Evolutionary conservation across 2,329 filamentous ascomycete species (phyloP).

Genomic region (Cadophora sp.): DNA sequence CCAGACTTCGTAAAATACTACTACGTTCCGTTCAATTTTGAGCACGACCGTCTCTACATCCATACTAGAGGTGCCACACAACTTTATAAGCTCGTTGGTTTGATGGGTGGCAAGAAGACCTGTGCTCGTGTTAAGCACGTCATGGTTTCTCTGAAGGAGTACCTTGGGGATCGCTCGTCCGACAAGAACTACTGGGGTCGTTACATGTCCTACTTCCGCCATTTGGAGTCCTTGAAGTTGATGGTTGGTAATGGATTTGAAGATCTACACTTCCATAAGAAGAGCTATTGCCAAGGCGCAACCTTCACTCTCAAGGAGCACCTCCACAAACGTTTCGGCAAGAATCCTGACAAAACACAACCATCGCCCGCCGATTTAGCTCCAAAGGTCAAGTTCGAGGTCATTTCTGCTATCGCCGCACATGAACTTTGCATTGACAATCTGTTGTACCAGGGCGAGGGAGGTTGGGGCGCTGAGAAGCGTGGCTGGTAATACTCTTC

Average conservation of each 20-base stretch:
- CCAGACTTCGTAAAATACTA: neutral
- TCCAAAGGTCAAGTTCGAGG: neutral
- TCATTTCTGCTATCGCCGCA: neutral
- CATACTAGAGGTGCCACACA: slow-evolving; percentile 13
- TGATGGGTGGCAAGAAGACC: slow-evolving; percentile 6
- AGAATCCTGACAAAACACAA: neutral
- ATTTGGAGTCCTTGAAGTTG: slow-evolving; percentile 7
- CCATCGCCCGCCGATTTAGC: neutral
- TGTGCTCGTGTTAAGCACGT: slow-evolving; percentile 17
- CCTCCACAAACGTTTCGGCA: neutral
- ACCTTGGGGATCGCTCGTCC: neutral
- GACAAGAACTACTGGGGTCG: neutral
- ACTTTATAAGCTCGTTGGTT: slow-evolving; percentile 5
- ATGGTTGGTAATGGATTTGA: slow-evolving; percentile 4
- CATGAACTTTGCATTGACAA: neutral
- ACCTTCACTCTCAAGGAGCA: neutral
- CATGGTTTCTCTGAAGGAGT: slow-evolving; percentile 19
- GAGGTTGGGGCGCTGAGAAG: neutral
- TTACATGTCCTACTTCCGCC: slow-evolving; percentile 1
- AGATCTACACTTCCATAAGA: neutral
- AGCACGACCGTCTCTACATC: slow-evolving; percentile 28
- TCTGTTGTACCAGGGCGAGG: neutral
- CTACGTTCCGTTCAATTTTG: slow-evolving; percentile 25
- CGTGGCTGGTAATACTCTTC: neutral
- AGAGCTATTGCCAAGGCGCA: neutral